phyloP scores from a whole-genome alignment of 306 rosid species.

The Ormosia emarginata region DNA sequence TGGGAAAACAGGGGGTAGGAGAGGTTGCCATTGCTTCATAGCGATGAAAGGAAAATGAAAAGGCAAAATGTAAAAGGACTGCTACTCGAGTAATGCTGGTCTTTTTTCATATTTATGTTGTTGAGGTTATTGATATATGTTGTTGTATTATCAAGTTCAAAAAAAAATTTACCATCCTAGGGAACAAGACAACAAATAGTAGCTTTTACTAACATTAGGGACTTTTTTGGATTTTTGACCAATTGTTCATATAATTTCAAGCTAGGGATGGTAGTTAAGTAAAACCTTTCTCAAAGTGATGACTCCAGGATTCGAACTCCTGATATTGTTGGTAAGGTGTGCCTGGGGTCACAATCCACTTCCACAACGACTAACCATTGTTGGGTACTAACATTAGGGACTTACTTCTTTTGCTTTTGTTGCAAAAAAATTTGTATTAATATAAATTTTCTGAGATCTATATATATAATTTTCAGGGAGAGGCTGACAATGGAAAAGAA shows the following conservation, averaged over 20 bases:
- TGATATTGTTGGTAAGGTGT: too few relatives aligned
- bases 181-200: not conserved
- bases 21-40: not conserved
- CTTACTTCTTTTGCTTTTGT: not conserved
- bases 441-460: not conserved
- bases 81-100: not conserved
- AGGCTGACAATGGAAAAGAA: constrained; percentile 54
- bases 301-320: not conserved
- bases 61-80: not conserved
- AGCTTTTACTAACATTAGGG: not conserved
- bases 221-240: too few relatives aligned
- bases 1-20: too few relatives aligned
- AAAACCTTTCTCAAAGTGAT: not conserved
- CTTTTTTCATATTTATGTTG: not conserved
- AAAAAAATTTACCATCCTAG: not conserved
- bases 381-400: not conserved
- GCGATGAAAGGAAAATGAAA: not conserved
- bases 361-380: not conserved
- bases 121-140: not conserved
- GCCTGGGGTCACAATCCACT: not conserved
- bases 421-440: not conserved
- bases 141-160: not conserved
- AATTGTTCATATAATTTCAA: too few relatives aligned
- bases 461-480: constrained; percentile 56
- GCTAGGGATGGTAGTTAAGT: not conserved